Conservation (phyloP, 257 asterid genomes). For the Forsythia viridissima region DNA sequence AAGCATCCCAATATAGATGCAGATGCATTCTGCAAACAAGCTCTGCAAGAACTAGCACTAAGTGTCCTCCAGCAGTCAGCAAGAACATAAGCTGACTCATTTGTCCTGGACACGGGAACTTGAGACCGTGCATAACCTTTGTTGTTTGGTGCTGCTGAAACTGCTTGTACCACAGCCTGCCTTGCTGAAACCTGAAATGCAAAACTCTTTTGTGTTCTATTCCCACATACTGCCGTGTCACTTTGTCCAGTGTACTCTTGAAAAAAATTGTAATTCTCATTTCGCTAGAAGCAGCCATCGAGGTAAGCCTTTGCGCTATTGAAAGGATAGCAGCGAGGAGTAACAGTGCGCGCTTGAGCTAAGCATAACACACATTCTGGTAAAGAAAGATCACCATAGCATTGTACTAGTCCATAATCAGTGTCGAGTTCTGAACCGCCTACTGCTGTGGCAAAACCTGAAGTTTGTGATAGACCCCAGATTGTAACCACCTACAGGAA, state of each 20-base stretch:
- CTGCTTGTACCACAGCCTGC: constrained; percentile 15
- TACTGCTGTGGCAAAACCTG: too few species aligned
- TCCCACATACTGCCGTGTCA: constrained; percentile 24
- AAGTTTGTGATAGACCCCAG: too few species aligned
- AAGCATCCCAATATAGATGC: constrained; percentile 49
- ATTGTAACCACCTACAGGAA: too few species aligned
- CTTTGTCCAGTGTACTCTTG: constrained; percentile 24
- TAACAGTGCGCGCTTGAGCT: too few species aligned
- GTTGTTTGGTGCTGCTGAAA: not conserved
- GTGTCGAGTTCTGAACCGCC: too few species aligned
- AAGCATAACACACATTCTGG: too few species aligned
- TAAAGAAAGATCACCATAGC: too few species aligned
- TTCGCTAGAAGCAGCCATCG: too few species aligned
- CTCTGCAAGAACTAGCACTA: constrained; percentile 40
- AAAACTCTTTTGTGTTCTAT: constrained; percentile 19
- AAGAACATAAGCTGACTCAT: constrained; percentile 49
- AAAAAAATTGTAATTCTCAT: constrained; percentile 15
- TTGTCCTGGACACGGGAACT: constrained; percentile 7
- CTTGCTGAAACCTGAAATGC: constrained; percentile 12
- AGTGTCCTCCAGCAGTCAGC: constrained; percentile 72
- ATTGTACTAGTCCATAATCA: too few species aligned
- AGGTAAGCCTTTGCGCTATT: too few species aligned
- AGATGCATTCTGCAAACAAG: constrained; percentile 63
- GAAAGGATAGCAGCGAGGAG: too few species aligned
- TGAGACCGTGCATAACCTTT: constrained; percentile 12